phyloP scores from a whole-genome alignment of 257 asterid species.

The Ophiorrhiza pumila region DNA sequence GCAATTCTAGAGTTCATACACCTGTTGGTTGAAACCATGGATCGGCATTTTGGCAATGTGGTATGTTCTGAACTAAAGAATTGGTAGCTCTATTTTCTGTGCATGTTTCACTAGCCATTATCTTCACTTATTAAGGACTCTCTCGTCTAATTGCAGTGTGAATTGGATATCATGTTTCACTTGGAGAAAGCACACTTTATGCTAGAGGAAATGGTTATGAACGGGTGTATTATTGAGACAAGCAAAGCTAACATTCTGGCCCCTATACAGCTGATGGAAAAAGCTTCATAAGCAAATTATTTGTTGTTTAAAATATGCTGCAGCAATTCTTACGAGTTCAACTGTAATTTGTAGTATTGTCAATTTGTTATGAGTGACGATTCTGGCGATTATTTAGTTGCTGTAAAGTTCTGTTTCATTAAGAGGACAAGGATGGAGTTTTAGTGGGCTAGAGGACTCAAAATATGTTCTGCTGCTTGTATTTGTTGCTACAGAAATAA shows the following conservation, averaged over 20 bases:
- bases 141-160: conserved; percentile 50
- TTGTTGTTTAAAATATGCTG: not conserved
- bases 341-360: not conserved
- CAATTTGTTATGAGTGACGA: not conserved
- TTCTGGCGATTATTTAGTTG: too few species aligned
- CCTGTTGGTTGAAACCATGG: conserved; percentile 96
- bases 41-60: conserved; percentile 99
- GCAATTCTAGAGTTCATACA: conserved; percentile 94
- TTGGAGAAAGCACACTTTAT: conserved; percentile 96
- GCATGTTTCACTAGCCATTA: not conserved
- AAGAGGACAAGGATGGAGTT: not conserved
- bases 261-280: conserved; percentile 81
- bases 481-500: not conserved
- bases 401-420: not conserved
- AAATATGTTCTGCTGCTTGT: not conserved
- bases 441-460: not conserved
- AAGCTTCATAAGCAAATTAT: conserved; percentile 44
- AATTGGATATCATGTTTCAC: conserved; percentile 94
- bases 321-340: not conserved
- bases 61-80: conserved; percentile 36
- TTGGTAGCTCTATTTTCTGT: not conserved
- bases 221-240: conserved; percentile 87
- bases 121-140: not conserved
- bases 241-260: conserved; percentile 82
- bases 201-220: conserved; percentile 99